Percentiles rank a stretch among this genome's conserved stretches.
Conservation (phyloP, 2,329 filamentous ascomycete genomes). For the Tolypocladium guangdongense region DNA sequence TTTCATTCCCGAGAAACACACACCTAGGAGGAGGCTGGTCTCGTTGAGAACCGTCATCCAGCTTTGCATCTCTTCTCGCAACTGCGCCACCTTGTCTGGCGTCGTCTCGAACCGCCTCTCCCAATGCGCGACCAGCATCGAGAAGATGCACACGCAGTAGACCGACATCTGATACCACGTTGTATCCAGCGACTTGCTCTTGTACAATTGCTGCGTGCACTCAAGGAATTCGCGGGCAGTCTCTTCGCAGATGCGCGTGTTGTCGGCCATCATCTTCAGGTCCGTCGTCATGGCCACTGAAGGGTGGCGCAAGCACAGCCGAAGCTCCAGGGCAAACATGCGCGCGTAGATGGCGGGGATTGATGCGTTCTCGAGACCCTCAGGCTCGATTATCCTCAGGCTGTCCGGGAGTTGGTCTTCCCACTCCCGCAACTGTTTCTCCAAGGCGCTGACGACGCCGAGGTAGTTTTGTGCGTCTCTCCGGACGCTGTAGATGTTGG, state of each 20-base stretch:
- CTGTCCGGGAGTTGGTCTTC: slow-evolving; percentile 52
- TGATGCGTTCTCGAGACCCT: slow-evolving; percentile 28
- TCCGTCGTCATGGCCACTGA: slow-evolving; percentile 47
- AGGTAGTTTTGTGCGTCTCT: slow-evolving; percentile 53
- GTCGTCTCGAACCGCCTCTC: slow-evolving; percentile 53
- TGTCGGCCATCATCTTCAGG: slow-evolving; percentile 44
- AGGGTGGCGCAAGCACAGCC: slow-evolving; percentile 50
- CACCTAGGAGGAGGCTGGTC: slow-evolving; percentile 56
- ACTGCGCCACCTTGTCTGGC: slow-evolving; percentile 42
- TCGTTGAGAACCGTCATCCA: slow-evolving; percentile 62
- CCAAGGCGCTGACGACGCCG: slow-evolving; percentile 50
- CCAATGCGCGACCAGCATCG: slow-evolving; percentile 58
- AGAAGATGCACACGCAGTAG: slow-evolving; percentile 64
- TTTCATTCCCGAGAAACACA: slow-evolving; percentile 13
- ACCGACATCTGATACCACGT: slow-evolving; percentile 68
- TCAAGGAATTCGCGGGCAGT: slow-evolving; percentile 53
- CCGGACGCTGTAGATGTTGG: slow-evolving; percentile 62
- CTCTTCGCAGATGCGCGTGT: slow-evolving; percentile 55
- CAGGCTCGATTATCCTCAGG: slow-evolving; percentile 36
- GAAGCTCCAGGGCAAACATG: slow-evolving; percentile 44
- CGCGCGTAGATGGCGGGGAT: slow-evolving; percentile 45
- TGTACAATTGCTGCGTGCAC: slow-evolving; percentile 46
- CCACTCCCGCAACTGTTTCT: slow-evolving; percentile 53
- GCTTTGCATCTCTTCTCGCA: slow-evolving; percentile 56
- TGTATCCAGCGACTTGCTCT: slow-evolving; percentile 59